Base-by-base conservation (phyloP, 2,329 filamentous ascomycete genomes). In the Hypoxylon sp. region DNA sequence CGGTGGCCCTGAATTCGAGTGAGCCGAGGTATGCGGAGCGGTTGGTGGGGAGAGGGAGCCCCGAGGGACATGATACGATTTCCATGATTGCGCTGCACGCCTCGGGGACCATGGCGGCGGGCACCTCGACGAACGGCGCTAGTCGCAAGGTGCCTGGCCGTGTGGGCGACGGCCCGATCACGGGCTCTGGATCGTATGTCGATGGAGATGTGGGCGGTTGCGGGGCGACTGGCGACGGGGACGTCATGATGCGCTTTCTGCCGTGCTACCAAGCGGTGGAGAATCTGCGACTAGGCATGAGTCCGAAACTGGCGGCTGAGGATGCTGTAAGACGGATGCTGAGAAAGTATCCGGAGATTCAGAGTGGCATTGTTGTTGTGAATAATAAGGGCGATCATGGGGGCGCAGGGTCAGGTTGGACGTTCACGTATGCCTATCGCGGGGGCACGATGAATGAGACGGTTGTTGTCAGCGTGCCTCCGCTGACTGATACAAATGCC, bases 261-360 rank as follows among this genome's bases (percentile, higher is more conserved):
- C 86, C 86, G 0, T 88, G 86, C 73, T 88, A 88, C 71, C 86
- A 88, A 72, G 86, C 86, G 1, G 82, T 88, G 0, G 86, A 88
- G 78, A 87, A 79, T 64, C 66, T 88, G 74, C 79, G 86, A 10
- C 76, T 73, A 1, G 86, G 86, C 1, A 82, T 87, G 81, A 75
- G 75, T 0, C 84, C 86, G 0, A 77, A 73, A 3, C 79, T 82
- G 33, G 86, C 86, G 0, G 86, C 86, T 0, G 81, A 85, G 51
- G 84, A 88, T 61, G 84, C 81, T 0, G 84, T 88, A 0, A 60
- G 73, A 0, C 78, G 86, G 14, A 87, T 88, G 83, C 48, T 86
- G 10, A 73, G 76, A 11, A 84, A 81, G 73, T 86, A 84, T 51
- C 85, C 85, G 0, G 75, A 77, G 1, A 74, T 86, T 1, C 77